Base-by-base conservation (phyloP, 257 asterid genomes). In the Forsythia viridissima region DNA sequence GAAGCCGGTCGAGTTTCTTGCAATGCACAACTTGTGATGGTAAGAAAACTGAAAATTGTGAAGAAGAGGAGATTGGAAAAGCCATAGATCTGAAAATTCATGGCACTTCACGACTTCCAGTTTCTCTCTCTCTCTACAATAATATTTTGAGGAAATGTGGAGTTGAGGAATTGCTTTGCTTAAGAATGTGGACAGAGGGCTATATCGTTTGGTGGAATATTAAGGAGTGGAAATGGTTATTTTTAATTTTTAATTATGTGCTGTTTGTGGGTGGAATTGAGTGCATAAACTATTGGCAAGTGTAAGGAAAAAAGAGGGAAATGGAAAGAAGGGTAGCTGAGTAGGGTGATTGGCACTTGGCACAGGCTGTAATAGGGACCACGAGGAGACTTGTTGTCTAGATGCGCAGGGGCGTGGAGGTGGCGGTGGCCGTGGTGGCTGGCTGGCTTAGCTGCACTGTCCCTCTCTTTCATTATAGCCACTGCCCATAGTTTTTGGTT, bases 71-170 rank as follows among this genome's bases (percentile, higher is more conserved):
- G 87, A 89, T 90, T 30, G 34, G 34, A 30, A 30, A 30, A 30
- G 34, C 97, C 97, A 90, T 81, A 91, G 94, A 92, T 91, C 97
- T 88, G 94, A 43, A 86, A 81, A 87, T 76, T 96, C 98, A 94
- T 91, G 98, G 94, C 94, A 86, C 74, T 80, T 66, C 83, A 39
- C 40, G 75, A 11, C 66, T 70, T 57, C 4, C 66, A 57, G 16
- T 44, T 40, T 7, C 18, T 30, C 34, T 30, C 34, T 30, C 34
- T 30, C 34, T 30, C 34, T 30, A 30, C 34, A 30, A 30, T 30
- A 1, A 30, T 30, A 30, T 46, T 61, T 20, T 13, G 72, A 2
- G 40, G 24, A 52, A 20, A 70, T 8, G 40, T 55, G 61, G 84
- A 16, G 73, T 68, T 75, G 82, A 34, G 6, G 43, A 77, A 71